Conservation (phyloP, 2,329 filamentous ascomycete species). For the Albifimbria verrucaria region DNA sequence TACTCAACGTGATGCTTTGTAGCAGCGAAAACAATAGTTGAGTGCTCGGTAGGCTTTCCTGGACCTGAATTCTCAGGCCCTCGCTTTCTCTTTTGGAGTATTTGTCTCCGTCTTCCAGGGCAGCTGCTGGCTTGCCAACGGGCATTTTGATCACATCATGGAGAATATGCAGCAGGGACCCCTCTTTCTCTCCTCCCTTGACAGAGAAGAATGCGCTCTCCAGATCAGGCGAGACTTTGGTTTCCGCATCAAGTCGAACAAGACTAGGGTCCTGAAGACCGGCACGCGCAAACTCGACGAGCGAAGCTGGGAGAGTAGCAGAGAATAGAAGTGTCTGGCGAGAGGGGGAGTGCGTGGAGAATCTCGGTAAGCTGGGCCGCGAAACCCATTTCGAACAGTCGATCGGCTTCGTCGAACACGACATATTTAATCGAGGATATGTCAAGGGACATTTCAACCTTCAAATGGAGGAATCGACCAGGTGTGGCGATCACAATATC, state of each 20-base stretch:
- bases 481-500: conserved; percentile 98
- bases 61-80: conserved; percentile 42
- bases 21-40: conserved; percentile 90
- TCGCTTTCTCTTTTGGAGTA: conserved; percentile 75
- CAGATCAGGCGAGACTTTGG: conserved; percentile 94
- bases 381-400: conserved; percentile 98
- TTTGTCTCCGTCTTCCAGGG: conserved; percentile 42
- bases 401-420: conserved; percentile 96
- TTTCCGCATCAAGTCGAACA: conserved; percentile 87
- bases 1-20: conserved; percentile 99
- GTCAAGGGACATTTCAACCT: conserved; percentile 93
- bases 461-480: conserved; percentile 91
- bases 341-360: conserved; percentile 77
- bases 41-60: conserved; percentile 77
- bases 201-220: conserved; percentile 92
- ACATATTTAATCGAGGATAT: conserved; percentile 90
- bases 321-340: conserved; percentile 92
- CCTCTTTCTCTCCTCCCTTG: conserved; percentile 92
- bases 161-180: conserved; percentile 81
- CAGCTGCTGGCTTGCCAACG: conserved; percentile 55
- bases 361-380: conserved; percentile 91
- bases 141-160: conserved; percentile 94
- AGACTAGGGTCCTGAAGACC: conserved; percentile 90
- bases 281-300: conserved; percentile 93
- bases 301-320: conserved; percentile 85